Percentiles rank a stretch among this genome's conserved stretches.
phyloP scores from a whole-genome alignment of 345 rosid species.

The Dimocarpus longan region DNA sequence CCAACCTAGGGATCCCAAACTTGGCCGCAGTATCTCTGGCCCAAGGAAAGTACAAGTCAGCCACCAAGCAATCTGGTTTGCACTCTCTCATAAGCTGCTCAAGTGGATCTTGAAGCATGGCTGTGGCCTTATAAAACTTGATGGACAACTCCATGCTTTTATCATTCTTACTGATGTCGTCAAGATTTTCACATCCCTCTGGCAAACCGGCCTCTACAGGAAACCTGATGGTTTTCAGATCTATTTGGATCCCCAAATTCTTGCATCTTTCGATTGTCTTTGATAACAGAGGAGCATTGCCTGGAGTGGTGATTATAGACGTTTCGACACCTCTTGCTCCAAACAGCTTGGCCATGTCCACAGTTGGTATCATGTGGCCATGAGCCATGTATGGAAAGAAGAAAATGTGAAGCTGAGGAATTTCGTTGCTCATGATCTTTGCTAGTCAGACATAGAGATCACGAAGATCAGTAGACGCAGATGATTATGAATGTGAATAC shows the following conservation, averaged over 20 bases:
- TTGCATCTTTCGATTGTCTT: conserved; percentile 18
- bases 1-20: conserved; percentile 52
- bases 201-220: conserved; percentile 41
- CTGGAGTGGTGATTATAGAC: conserved; percentile 42
- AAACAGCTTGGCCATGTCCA: conserved; percentile 45
- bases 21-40: conserved; percentile 48
- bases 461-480: too few relatives aligned
- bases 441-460: too few relatives aligned
- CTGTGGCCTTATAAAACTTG: conserved; percentile 20
- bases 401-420: conserved; percentile 30
- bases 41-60: conserved; percentile 67
- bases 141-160: background rate
- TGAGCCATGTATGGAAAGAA: conserved; percentile 43
- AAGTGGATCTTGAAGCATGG: conserved; percentile 34
- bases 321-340: conserved; percentile 31
- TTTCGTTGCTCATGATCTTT: background rate
- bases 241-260: conserved; percentile 23
- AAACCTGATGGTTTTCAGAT: conserved; percentile 19
- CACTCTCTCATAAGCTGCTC: conserved; percentile 38
- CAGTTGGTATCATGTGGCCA: conserved; percentile 41
- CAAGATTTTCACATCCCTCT: conserved; percentile 23
- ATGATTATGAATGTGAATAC: too few relatives aligned
- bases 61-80: conserved; percentile 55
- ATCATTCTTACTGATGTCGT: background rate
- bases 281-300: conserved; percentile 23